These are phyloP conservation scores for Boletellus emodensis DNA, from an alignment of 768 basidiomycete species.

Conservation along the genomic window DNA sequence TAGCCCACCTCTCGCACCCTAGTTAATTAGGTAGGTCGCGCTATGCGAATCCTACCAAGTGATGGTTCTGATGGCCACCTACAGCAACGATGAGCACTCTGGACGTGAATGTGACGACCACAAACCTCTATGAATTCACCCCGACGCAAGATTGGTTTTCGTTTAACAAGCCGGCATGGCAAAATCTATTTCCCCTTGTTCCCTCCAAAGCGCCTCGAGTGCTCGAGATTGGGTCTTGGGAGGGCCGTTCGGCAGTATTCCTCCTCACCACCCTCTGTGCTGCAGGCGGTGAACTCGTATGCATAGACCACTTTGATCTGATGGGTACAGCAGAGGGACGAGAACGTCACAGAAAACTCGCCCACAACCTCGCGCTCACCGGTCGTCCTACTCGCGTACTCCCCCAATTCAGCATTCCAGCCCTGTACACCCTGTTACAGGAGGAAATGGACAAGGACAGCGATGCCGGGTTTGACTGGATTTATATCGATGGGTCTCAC, in stretches of 20 bases:
- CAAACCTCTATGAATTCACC: slow-evolving; percentile 39
- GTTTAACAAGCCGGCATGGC: slow-evolving; percentile 42
- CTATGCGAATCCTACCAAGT: not conserved
- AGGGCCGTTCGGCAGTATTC: slow-evolving; percentile 60
- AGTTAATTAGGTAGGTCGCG: slow-evolving; percentile 1
- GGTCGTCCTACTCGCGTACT: slow-evolving; percentile 44
- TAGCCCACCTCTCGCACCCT: not conserved
- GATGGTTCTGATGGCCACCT: not conserved
- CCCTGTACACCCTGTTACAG: slow-evolving; percentile 41
- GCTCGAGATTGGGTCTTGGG: slow-evolving; percentile 60
- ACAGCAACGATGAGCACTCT: slow-evolving; percentile 13
- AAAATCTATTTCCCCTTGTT: slow-evolving; percentile 37
- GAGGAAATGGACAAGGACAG: slow-evolving; percentile 38
- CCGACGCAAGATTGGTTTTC: slow-evolving; percentile 57
- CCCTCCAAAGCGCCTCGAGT: slow-evolving; percentile 38
- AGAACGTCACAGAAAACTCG: slow-evolving; percentile 41
- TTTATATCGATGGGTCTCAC: slow-evolving; percentile 59
- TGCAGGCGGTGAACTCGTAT: slow-evolving; percentile 43
- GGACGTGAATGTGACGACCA: slow-evolving; percentile 4
- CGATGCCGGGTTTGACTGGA: slow-evolving; percentile 50
- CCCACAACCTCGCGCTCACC: slow-evolving; percentile 45
- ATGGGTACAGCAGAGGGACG: slow-evolving; percentile 44
- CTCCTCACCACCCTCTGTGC: slow-evolving; percentile 46
- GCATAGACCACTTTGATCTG: slow-evolving; percentile 60
- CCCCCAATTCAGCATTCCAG: slow-evolving; percentile 51